A percentile compares a stretch with the other conserved stretches of the same genome.
Conservation (phyloP, 805 yeast genomes). For the Candida boidinii region DNA sequence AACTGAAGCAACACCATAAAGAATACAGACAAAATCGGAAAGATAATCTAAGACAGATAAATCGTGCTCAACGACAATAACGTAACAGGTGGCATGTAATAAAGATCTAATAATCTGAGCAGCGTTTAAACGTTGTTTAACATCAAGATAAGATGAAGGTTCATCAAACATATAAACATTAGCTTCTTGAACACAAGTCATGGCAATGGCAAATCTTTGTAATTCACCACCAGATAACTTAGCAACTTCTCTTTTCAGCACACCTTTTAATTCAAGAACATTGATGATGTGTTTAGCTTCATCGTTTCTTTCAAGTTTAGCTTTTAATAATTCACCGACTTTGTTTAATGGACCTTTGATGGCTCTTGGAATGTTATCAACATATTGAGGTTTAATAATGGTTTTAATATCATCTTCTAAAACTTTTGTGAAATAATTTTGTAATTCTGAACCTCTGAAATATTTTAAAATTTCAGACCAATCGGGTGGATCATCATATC, state of each 20-base stretch:
- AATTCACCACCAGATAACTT: conserved; percentile 97
- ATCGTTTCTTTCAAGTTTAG: conserved; percentile 66
- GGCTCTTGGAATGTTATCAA: conserved; percentile 95
- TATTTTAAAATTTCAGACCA: conserved; percentile 90
- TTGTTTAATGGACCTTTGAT: conserved; percentile 82
- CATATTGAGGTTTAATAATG: conserved; percentile 98
- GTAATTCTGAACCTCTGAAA: conserved; percentile 96
- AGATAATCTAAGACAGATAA: conserved; percentile 93
- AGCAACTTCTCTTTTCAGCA: conserved; percentile 79
- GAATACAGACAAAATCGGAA: conserved; percentile 93
- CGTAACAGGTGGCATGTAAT: conserved; percentile 67
- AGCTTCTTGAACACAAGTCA: conserved; percentile 93
- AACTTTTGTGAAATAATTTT: conserved; percentile 89
- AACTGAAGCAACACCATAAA: conserved; percentile 97
- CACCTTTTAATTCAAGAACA: conserved; percentile 65
- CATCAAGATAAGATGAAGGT: conserved; percentile 97
- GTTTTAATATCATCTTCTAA: conserved; percentile 92
- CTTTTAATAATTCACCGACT: conserved; percentile 76
- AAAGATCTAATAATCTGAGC: conserved; percentile 89
- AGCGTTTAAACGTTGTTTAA: conserved; percentile 96
- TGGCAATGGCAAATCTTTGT: conserved; percentile 96
- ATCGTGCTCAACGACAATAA: conserved; percentile 98
- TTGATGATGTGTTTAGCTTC: conserved; percentile 57
- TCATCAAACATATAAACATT: conserved; percentile 99
- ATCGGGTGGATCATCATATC: conserved; percentile 92